Evolutionary conservation across 2,329 filamentous ascomycete species (phyloP).

Genomic region (Diaporthe ilicicola): DNA sequence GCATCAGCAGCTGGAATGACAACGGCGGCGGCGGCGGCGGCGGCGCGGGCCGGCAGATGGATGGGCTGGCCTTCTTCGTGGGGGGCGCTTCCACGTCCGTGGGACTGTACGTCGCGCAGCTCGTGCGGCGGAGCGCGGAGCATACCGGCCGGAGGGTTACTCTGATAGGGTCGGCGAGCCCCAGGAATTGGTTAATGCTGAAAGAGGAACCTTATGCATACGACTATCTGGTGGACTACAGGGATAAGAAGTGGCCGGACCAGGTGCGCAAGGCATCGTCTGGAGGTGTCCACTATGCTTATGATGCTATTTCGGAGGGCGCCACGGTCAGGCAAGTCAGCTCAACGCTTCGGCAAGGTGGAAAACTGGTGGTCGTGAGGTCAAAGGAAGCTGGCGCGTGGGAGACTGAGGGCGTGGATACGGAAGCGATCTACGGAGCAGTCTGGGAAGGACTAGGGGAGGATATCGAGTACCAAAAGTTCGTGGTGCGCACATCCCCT

Average conservation of each 20-base stretch:
- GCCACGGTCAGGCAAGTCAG: slow-evolving; percentile 44
- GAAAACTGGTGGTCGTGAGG: slow-evolving; percentile 42
- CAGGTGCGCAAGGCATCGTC: slow-evolving; percentile 40
- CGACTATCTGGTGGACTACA: slow-evolving; percentile 49
- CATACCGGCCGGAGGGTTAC: slow-evolving; percentile 30
- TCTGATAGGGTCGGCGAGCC: slow-evolving; percentile 44
- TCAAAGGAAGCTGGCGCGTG: slow-evolving; percentile 42
- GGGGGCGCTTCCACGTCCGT: slow-evolving; percentile 46
- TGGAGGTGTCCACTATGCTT: slow-evolving; percentile 45
- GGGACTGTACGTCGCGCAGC: slow-evolving; percentile 44
- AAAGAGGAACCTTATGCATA: slow-evolving; percentile 46
- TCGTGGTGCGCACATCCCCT: slow-evolving; percentile 37
- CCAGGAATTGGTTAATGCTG: slow-evolving; percentile 39
- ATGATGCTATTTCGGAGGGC: slow-evolving; percentile 52
- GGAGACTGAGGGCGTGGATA: slow-evolving; percentile 38
- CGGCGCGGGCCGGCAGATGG: slow-evolving; percentile 2
- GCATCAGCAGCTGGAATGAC: fast-evolving
- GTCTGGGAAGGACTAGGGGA: slow-evolving; percentile 53
- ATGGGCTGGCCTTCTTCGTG: slow-evolving; percentile 38
- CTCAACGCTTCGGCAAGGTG: slow-evolving; percentile 39
- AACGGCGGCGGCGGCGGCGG: no score
- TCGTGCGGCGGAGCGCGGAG: slow-evolving; percentile 35
- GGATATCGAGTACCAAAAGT: slow-evolving; percentile 48
- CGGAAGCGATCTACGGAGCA: slow-evolving; percentile 49
- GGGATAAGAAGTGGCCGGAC: slow-evolving; percentile 43